Percentiles rank a stretch among this genome's conserved stretches.
phyloP scores from a whole-genome alignment of 2,329 filamentous ascomycete genomes.

The Cordyceps farinosa region DNA sequence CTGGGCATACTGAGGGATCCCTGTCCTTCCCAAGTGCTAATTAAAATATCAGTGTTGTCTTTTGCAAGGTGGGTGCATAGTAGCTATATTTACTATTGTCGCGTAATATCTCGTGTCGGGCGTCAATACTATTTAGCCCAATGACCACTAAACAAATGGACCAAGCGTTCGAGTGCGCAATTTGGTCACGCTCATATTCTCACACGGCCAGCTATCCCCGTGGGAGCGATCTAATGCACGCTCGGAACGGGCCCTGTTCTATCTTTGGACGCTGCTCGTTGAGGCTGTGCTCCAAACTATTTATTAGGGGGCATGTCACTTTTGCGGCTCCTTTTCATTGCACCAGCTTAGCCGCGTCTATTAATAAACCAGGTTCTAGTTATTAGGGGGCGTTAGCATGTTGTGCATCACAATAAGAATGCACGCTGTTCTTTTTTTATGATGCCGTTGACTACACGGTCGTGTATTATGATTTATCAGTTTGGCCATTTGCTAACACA shows the following conservation, averaged over 20 bases:
- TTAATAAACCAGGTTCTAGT: background rate
- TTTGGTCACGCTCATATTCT: background rate
- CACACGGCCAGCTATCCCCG: background rate
- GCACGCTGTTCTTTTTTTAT: background rate
- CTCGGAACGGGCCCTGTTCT: background rate
- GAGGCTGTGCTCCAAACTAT: conserved; percentile 6
- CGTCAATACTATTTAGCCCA: too few relatives aligned
- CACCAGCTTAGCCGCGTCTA: background rate
- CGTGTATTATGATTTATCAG: background rate
- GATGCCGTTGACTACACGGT: background rate
- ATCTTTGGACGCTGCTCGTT: conserved; percentile 10
- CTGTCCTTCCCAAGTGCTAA: background rate
- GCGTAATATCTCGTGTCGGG: too few relatives aligned
- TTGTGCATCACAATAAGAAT: background rate
- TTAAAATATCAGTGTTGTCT: background rate
- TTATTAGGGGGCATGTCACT: background rate
- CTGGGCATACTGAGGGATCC: background rate
- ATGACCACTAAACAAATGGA: too few relatives aligned
- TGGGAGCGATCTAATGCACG: background rate
- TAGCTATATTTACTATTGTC: background rate
- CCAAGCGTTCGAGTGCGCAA: too few relatives aligned
- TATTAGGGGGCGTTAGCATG: background rate
- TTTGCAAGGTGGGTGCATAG: background rate
- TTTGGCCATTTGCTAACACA: background rate
- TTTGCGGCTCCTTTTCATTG: background rate